Conservation (phyloP, 192 early-diverging fungal species). For the Dispira parvispora region DNA sequence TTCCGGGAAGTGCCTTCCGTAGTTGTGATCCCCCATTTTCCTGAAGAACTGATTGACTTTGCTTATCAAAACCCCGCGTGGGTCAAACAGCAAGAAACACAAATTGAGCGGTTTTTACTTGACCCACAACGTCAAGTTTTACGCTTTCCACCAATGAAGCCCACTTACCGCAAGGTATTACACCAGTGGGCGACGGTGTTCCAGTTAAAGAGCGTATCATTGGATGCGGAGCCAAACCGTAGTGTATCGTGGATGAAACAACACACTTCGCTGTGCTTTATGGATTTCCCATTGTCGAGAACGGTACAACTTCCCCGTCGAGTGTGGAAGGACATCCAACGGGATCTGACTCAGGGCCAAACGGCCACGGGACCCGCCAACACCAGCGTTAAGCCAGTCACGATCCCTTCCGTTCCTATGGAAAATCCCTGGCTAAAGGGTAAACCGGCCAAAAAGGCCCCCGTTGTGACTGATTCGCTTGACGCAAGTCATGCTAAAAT, state of each 20-base stretch:
- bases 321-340: neutral
- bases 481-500: too few species aligned
- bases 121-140: constrained; percentile 33
- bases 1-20: constrained; percentile 1
- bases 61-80: constrained; percentile 41
- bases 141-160: constrained; percentile 52
- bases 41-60: constrained; percentile 47
- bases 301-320: neutral
- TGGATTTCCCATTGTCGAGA: neutral
- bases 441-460: too few species aligned
- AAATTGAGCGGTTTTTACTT: constrained; percentile 44
- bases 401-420: too few species aligned
- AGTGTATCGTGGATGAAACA: constrained; percentile 37
- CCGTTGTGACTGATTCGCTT: too few species aligned
- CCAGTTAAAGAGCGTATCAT: constrained; percentile 46
- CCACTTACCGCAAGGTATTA: constrained; percentile 44
- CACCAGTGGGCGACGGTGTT: constrained; percentile 60
- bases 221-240: constrained; percentile 60
- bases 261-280: neutral
- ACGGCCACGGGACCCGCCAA: too few species aligned
- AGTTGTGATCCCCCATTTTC: constrained; percentile 25
- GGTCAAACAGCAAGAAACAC: constrained; percentile 50
- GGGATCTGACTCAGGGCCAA: too few species aligned
- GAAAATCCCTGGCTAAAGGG: too few species aligned
- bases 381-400: too few species aligned